These are phyloP conservation scores for Scutellaria baicalensis DNA, from an alignment of 257 asterid species.

Conservation along the genomic window DNA sequence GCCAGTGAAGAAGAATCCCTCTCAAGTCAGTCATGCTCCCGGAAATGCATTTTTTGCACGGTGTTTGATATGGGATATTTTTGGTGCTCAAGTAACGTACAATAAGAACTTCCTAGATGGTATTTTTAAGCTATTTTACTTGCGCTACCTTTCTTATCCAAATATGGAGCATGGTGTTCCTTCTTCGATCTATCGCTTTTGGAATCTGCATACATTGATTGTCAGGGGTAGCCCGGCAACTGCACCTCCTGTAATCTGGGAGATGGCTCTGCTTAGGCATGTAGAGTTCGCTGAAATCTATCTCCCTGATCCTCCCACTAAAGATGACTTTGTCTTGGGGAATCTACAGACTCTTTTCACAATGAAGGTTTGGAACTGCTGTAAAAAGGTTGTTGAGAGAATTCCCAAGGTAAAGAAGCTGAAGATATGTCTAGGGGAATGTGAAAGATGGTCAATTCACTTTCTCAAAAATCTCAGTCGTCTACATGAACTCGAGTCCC, in stretches of 20 bases:
- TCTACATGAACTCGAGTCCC: background rate
- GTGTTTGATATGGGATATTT: background rate
- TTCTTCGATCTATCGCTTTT: background rate
- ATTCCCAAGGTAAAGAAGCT: constrained; percentile 7
- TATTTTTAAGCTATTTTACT: background rate
- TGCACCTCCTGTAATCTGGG: background rate
- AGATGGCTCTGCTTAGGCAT: constrained; percentile 15
- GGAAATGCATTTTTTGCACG: background rate
- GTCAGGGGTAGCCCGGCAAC: no score
- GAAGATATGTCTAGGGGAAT: background rate
- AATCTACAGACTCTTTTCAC: background rate
- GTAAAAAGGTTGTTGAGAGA: background rate
- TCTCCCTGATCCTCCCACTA: background rate
- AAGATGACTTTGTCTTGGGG: background rate
- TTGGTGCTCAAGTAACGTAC: no score
- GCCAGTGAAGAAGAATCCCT: background rate
- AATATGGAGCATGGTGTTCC: no score
- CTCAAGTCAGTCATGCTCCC: background rate
- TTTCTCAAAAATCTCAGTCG: background rate
- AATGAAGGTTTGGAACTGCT: background rate
- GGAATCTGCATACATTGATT: constrained; percentile 7
- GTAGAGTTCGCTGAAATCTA: background rate
- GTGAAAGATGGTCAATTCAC: background rate
- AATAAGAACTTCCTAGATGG: no score
- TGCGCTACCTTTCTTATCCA: background rate